Conservation (phyloP, 257 asterid species). For the Mitragyna speciosa region DNA sequence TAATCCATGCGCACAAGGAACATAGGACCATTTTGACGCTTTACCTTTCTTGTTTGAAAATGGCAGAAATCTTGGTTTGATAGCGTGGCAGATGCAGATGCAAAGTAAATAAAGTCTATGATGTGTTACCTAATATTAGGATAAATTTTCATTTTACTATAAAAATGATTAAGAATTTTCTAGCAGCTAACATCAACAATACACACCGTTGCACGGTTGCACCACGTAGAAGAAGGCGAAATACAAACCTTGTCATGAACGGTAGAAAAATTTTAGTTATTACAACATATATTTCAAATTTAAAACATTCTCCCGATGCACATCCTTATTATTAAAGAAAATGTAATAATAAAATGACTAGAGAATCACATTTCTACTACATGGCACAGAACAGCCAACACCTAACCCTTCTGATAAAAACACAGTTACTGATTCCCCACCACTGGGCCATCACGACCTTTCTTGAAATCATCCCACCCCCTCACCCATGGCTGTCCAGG, state of each 20-base stretch:
- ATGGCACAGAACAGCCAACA: not conserved
- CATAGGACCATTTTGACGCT: no score
- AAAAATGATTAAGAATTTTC: no score
- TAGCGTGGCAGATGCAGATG: no score
- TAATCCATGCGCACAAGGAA: no score
- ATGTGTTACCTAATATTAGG: no score
- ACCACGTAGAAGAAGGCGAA: not conserved
- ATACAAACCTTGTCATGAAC: not conserved
- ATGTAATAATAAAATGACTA: not conserved
- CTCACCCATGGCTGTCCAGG: slow-evolving; percentile 89
- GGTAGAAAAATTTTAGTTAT: not conserved
- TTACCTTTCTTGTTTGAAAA: not conserved
- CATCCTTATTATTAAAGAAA: not conserved
- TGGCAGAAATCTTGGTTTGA: not conserved
- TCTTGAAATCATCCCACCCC: slow-evolving; percentile 95
- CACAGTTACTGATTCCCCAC: slow-evolving; percentile 69
- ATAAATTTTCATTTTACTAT: no score
- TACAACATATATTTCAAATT: not conserved
- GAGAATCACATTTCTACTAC: not conserved
- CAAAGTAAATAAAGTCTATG: no score
- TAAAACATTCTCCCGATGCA: not conserved
- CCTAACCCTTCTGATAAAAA: slow-evolving; percentile 1
- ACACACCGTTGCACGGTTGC: not conserved
- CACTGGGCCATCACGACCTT: slow-evolving; percentile 65
- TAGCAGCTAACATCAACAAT: not conserved